Percentiles rank a stretch among this genome's conserved stretches.
Evolutionary conservation across 495 filamentous ascomycete species (phyloP).

Genomic region (Clohesyomyces aquaticus): DNA sequence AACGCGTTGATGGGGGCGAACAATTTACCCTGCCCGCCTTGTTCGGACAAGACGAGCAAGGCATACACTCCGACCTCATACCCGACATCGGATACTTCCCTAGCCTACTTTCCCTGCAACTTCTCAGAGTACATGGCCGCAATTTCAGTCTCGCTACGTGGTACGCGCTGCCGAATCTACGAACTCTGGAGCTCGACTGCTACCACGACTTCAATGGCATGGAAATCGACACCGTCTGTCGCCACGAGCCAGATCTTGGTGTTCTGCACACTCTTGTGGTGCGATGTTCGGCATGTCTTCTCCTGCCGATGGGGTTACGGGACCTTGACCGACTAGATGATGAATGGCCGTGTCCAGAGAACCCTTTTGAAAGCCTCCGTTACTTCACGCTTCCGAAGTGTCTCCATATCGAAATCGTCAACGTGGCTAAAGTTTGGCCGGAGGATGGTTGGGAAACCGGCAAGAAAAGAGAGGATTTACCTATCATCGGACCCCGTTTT

Average conservation of each 20-base stretch:
- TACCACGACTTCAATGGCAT: background rate
- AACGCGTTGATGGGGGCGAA: background rate
- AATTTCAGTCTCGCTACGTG: background rate
- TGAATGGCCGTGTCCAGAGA: background rate
- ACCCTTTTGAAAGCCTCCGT: background rate
- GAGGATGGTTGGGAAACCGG: background rate
- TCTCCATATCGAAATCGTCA: background rate
- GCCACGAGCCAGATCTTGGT: constrained; percentile 1
- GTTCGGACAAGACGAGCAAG: background rate
- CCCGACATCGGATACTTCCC: background rate
- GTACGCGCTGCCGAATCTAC: background rate
- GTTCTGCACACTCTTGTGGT: background rate
- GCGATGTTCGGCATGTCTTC: background rate
- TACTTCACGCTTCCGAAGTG: constrained; percentile 1
- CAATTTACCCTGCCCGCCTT: background rate
- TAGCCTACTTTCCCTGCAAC: background rate
- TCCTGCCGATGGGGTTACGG: too few species aligned
- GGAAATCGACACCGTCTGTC: background rate
- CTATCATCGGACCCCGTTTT: background rate
- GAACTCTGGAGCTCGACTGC: background rate
- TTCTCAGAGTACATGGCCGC: background rate
- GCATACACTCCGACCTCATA: background rate
- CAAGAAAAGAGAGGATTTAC: background rate
- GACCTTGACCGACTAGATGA: background rate
- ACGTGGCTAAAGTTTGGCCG: background rate